Evolutionary conservation across 2,329 filamentous ascomycete genomes (phyloP), one percentile per base, ranked within the genome.

Genomic region (Cercospora janseana): DNA sequence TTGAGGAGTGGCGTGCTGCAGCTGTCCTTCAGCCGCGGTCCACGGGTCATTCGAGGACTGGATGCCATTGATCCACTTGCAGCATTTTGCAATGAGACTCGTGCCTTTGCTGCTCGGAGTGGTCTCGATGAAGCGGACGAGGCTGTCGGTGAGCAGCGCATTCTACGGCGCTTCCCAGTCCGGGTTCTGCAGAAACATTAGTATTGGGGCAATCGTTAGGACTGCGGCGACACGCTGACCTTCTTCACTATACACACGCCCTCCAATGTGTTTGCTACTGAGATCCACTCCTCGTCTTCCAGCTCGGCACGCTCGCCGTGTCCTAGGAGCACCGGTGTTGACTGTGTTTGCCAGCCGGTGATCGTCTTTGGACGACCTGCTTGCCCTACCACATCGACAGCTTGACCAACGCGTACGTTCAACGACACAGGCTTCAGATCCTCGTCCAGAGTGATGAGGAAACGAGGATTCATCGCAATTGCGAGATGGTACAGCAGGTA

Each of bases 261-360:
- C 74, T 98, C 93, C 55, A 98, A 78, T 46, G 85, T 95, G 74
- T 83, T 93, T 69, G 85, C 94, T 66, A 98, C 75, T 71, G 87
- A 88, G 58, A 97, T 85, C 70, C 97, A 98, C 74, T 98, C 85
- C 74, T 98, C 93, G 65, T 98, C 93, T 71, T 98, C 93, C 43
- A 98, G 76, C 76, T 98, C 93, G 7, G 93, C 93, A 63, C 94
- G 81, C 77, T 98, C 93, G 23, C 94, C 93, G 66, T 95, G 86
- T n/a, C 88, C 86, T 63, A 98, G 76, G 52, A 98, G 77, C 38
- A 98, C 93, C 0, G 93, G 93, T n/a, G 93, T 98, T 75, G 88
- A 96, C 77, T 98, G 93, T 59, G 93, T 98, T 74, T 98, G 93
- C 93, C 93, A 98, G 46, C 93, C 93, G 7, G 93, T 98, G 64